phyloP scores from a whole-genome alignment of 306 rosid genomes.

The Cicer pinnatifidum region DNA sequence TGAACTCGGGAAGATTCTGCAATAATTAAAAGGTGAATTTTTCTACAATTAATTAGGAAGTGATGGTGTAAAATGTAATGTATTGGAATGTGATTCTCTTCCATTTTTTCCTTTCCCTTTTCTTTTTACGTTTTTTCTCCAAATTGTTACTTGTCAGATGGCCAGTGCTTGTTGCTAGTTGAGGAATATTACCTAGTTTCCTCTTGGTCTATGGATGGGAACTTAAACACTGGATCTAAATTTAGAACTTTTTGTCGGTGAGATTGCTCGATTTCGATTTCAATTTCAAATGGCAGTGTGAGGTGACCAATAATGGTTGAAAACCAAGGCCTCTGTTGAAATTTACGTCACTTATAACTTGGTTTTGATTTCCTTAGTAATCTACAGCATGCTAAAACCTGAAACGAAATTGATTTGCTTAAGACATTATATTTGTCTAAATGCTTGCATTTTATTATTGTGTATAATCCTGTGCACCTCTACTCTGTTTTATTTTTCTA shows the following conservation, averaged over 20 bases:
- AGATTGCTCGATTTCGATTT: background rate
- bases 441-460: background rate
- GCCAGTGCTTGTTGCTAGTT: conserved; percentile 26
- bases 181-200: conserved; percentile 30
- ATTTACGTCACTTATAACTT: background rate
- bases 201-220: conserved; percentile 25
- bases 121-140: background rate
- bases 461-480: background rate
- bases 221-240: conserved; percentile 1
- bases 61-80: conserved; percentile 43
- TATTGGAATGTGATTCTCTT: conserved; percentile 9
- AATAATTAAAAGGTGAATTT: conserved; percentile 25
- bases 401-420: background rate
- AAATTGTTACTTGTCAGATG: conserved; percentile 5
- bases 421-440: conserved; percentile 9
- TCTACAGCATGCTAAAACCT: background rate
- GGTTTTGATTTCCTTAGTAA: background rate
- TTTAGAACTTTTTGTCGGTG: background rate
- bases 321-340: background rate
- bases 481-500: background rate
- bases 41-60: conserved; percentile 26
- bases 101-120: background rate
- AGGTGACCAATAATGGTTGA: background rate
- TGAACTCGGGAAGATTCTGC: conserved; percentile 40
- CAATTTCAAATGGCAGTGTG: background rate